A percentile compares a stretch with the other conserved stretches of the same genome.
phyloP scores from a whole-genome alignment of 805 yeast genomes.

The Myxozyma neglecta region DNA sequence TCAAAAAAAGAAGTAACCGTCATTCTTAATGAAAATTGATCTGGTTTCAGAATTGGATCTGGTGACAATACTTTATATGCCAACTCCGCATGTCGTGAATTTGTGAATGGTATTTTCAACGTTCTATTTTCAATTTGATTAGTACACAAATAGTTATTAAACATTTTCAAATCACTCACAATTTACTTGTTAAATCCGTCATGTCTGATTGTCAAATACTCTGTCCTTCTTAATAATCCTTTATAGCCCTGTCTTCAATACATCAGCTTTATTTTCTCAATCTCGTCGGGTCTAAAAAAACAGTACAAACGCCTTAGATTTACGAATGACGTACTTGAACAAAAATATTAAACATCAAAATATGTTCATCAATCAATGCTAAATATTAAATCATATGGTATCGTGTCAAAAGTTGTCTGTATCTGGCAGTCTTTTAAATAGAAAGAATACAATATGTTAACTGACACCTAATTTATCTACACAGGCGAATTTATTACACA shows the following conservation, averaged over 20 bases:
- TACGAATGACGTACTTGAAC: too few species aligned
- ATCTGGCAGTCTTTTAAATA: too few species aligned
- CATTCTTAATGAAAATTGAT: slow-evolving; percentile 58
- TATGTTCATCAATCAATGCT: too few species aligned
- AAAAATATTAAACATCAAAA: too few species aligned
- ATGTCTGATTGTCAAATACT: background rate
- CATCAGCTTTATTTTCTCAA: background rate
- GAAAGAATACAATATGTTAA: too few species aligned
- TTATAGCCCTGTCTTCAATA: background rate
- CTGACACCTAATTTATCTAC: too few species aligned
- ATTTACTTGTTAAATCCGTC: background rate
- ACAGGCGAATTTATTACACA: too few species aligned
- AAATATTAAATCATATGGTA: too few species aligned
- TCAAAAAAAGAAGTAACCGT: slow-evolving; percentile 22
- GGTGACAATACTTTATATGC: slow-evolving; percentile 65
- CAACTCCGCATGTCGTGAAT: slow-evolving; percentile 57
- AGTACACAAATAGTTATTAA: background rate
- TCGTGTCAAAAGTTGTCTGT: too few species aligned
- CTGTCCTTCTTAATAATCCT: background rate
- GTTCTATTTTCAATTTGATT: slow-evolving; percentile 36
- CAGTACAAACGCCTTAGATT: background rate
- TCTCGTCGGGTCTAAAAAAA: background rate
- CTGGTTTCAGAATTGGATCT: slow-evolving; percentile 76
- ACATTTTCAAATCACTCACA: background rate
- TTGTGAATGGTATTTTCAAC: slow-evolving; percentile 64